These are phyloP conservation scores for Colletotrichum sp. DNA, from an alignment of 2,329 filamentous ascomycete species.

Conservation along the genomic window DNA sequence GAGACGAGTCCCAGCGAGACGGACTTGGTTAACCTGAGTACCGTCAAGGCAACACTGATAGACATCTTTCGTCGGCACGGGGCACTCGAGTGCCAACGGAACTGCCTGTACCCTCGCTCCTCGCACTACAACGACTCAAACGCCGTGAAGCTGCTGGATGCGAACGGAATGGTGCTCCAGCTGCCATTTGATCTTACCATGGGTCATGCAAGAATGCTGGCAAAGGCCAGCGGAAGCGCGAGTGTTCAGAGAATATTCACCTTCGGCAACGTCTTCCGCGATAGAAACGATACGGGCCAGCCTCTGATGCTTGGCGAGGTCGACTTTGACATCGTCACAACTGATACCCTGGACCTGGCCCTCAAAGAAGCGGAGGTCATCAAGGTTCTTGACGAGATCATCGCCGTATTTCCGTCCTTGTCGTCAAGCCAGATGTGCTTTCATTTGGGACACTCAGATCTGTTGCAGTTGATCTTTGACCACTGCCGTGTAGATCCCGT, in stretches of 20 bases:
- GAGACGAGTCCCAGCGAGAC: constrained; percentile 55
- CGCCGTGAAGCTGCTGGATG: constrained; percentile 81
- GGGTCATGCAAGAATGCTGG: constrained; percentile 84
- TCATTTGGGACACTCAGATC: constrained; percentile 85
- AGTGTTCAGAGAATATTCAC: constrained; percentile 79
- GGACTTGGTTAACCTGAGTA: constrained; percentile 72
- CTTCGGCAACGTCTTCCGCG: constrained; percentile 88
- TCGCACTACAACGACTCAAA: constrained; percentile 73
- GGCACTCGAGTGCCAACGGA: constrained; percentile 79
- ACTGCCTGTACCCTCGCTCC: constrained; percentile 81
- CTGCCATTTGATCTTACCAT: constrained; percentile 94
- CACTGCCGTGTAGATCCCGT: constrained; percentile 79
- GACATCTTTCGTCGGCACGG: constrained; percentile 89
- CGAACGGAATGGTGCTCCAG: constrained; percentile 86
- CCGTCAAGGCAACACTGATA: constrained; percentile 76
- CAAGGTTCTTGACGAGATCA: constrained; percentile 92
- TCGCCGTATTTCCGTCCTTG: constrained; percentile 79
- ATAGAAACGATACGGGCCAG: constrained; percentile 78
- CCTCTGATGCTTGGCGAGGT: constrained; percentile 86
- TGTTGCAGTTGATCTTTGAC: constrained; percentile 88
- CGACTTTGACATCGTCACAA: constrained; percentile 95
- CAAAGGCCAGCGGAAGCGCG: constrained; percentile 67
- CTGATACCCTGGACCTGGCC: constrained; percentile 79
- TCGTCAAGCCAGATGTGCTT: constrained; percentile 80
- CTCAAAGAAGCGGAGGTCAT: constrained; percentile 93